Base-by-base conservation (phyloP, 805 yeast species). In the Yarrowia keelungensis region DNA sequence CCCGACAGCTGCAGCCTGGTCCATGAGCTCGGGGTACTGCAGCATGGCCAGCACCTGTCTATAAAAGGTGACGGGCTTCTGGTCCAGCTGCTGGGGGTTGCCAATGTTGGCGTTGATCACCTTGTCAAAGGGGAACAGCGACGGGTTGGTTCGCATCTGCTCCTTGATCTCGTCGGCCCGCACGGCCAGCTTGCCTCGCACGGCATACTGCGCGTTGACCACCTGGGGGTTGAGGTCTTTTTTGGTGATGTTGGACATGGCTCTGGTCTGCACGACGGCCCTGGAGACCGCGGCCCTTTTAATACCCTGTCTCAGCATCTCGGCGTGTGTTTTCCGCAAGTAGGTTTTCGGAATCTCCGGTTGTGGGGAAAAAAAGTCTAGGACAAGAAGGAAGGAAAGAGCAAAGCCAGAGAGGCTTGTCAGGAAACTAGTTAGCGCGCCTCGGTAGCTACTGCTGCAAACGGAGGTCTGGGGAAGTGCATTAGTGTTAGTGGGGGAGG, bases 11-110 rank as follows among this genome's bases (percentile, higher is more conserved):
- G 70, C 71, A 12, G 73, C 71, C 69, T 75, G 79, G 3, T 83
- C 71, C 51, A 93, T 73, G 65, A 93, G 78, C 39, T 83, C 85
- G 0, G 99, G 98, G 77, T 91, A 89, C 79, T 95, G 97, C 73
- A 94, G 80, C 53, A 93, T 78, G 0, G 98, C 86, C 70, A 94
- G 81, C 4, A 93, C 97, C 77, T 93, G 97, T 74, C 99, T 85
- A 79, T 92, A 93, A 82, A 95, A 95, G n/a, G 97, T 91, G 74
- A 95, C 82, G 0, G 99, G 99, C 75, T 88, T 85, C 79, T 95
- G 99, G 73, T 92, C 94, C 76, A 95, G 83, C 77, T 94, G 98
- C 79, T 95, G 99, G 1, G 99, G 99, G 77, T 95, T 95, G 39
- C 99, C 99, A 71, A 95, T 95, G 77, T 95, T 95, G 71, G 97